Evolutionary conservation across 1,284 basidiomycete species (phyloP).

Genomic region (Testicularia cyperi): DNA sequence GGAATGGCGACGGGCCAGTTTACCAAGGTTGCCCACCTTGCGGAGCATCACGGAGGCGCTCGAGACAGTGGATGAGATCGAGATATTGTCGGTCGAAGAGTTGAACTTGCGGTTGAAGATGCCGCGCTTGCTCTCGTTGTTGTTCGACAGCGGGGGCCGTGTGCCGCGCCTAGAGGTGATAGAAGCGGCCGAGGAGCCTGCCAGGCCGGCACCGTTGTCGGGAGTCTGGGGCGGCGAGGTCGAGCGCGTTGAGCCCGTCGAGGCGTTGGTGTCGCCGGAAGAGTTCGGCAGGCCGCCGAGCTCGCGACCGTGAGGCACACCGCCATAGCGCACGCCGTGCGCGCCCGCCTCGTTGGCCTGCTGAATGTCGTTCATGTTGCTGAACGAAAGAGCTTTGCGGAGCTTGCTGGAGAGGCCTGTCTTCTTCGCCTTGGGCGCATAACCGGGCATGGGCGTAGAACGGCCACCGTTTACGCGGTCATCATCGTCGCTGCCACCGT

Average conservation of each 20-base stretch:
- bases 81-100: conserved; percentile 94
- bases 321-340: too few relatives aligned
- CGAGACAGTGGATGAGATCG: conserved; percentile 91
- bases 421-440: conserved; percentile 41
- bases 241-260: conserved; percentile 49
- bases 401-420: conserved; percentile 50
- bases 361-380: conserved; percentile 44
- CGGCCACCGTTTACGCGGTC: conserved; percentile 40
- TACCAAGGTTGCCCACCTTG: conserved; percentile 89
- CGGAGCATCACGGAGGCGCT: conserved; percentile 96
- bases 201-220: conserved; percentile 39
- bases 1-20: conserved; percentile 84
- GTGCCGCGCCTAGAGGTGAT: conserved; percentile 49
- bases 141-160: conserved; percentile 45
- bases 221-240: conserved; percentile 50
- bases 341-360: conserved; percentile 1
- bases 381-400: conserved; percentile 50
- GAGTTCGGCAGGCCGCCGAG: conserved; percentile 35
- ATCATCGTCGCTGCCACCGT: conserved; percentile 51
- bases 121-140: conserved; percentile 61
- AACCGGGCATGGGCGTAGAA: conserved; percentile 42
- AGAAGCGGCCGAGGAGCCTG: conserved; percentile 48
- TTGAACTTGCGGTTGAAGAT: conserved; percentile 90
- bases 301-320: conserved; percentile 12
- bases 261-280: conserved; percentile 48